Percentiles rank a stretch among this genome's conserved stretches.
These are phyloP conservation scores for Sphaerostilbella broomeana DNA, from an alignment of 2,329 filamentous ascomycete species.

Conservation along the genomic window DNA sequence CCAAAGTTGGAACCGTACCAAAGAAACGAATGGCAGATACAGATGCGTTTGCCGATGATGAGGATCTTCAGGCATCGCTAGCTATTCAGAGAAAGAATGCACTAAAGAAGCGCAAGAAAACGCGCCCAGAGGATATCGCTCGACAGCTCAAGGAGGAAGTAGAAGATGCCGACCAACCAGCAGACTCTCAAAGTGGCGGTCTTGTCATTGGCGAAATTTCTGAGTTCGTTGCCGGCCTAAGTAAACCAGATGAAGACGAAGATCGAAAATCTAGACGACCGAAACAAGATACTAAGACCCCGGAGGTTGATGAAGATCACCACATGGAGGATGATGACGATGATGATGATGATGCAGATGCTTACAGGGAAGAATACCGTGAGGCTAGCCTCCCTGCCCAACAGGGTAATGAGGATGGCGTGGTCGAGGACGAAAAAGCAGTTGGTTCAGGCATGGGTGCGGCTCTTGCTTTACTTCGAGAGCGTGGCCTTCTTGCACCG, in stretches of 20 bases:
- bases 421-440: conserved; percentile 78
- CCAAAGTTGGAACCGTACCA: conserved; percentile 35
- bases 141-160: conserved; percentile 66
- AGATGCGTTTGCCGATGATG: conserved; percentile 76
- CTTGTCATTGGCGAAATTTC: conserved; percentile 94
- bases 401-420: conserved; percentile 48
- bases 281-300: conserved; percentile 28
- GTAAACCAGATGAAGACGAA: conserved; percentile 55
- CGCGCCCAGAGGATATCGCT: conserved; percentile 79
- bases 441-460: conserved; percentile 74
- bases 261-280: conserved; percentile 46
- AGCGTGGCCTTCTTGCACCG: conserved; percentile 72
- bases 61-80: conserved; percentile 81
- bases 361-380: conserved; percentile 16
- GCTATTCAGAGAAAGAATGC: conserved; percentile 76
- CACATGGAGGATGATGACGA: conserved; percentile 35
- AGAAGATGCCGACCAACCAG: conserved; percentile 43
- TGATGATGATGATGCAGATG: conserved; percentile 28
- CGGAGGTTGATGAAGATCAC: conserved; percentile 34
- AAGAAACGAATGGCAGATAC: conserved; percentile 62
- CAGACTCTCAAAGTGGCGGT: conserved; percentile 41
- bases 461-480: conserved; percentile 73
- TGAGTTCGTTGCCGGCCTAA: conserved; percentile 84
- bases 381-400: conserved; percentile 28
- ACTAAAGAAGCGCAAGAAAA: conserved; percentile 86